Percentiles rank a stretch among this genome's conserved stretches.
phyloP scores from a whole-genome alignment of 2,329 filamentous ascomycete genomes.

The Rhynchosporium secalis region DNA sequence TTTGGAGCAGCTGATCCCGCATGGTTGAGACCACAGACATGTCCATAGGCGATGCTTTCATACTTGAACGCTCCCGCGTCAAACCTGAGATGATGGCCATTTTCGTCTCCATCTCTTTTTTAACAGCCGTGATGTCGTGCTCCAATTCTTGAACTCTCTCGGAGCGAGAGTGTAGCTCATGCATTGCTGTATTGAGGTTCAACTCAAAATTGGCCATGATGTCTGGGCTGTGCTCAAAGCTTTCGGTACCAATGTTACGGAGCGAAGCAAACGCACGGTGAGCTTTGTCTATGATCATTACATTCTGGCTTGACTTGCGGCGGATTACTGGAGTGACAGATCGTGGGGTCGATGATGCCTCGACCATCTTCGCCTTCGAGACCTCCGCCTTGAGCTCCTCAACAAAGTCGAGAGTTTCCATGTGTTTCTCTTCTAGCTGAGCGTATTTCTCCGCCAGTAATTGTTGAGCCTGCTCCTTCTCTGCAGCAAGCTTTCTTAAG shows the following conservation, averaged over 20 bases:
- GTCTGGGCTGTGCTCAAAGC: slow-evolving; percentile 79
- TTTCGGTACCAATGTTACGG: slow-evolving; percentile 82
- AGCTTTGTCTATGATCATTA: slow-evolving; percentile 84
- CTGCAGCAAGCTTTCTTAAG: slow-evolving; percentile 67
- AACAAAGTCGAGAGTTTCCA: slow-evolving; percentile 78
- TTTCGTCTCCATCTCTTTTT: slow-evolving; percentile 97
- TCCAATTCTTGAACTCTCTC: slow-evolving; percentile 91
- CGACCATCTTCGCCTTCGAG: slow-evolving; percentile 67
- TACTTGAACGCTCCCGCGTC: slow-evolving; percentile 86
- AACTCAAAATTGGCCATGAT: slow-evolving; percentile 89
- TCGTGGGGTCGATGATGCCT: slow-evolving; percentile 55
- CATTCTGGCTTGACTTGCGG: slow-evolving; percentile 87
- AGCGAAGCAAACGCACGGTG: slow-evolving; percentile 89
- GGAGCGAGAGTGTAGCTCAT: slow-evolving; percentile 82
- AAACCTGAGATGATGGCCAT: slow-evolving; percentile 93
- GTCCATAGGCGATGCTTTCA: slow-evolving; percentile 82
- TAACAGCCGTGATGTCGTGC: slow-evolving; percentile 75
- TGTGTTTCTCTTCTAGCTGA: slow-evolving; percentile 80
- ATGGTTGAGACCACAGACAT: slow-evolving; percentile 87
- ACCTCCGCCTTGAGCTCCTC: slow-evolving; percentile 89
- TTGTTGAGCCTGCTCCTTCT: slow-evolving; percentile 75
- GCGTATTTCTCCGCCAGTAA: slow-evolving; percentile 76
- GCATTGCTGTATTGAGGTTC: slow-evolving; percentile 88
- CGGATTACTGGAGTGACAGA: slow-evolving; percentile 78
- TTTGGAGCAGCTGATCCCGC: slow-evolving; percentile 84